Base-by-base conservation (phyloP, 495 filamentous ascomycete genomes). In the Penicillium samsonianum region DNA sequence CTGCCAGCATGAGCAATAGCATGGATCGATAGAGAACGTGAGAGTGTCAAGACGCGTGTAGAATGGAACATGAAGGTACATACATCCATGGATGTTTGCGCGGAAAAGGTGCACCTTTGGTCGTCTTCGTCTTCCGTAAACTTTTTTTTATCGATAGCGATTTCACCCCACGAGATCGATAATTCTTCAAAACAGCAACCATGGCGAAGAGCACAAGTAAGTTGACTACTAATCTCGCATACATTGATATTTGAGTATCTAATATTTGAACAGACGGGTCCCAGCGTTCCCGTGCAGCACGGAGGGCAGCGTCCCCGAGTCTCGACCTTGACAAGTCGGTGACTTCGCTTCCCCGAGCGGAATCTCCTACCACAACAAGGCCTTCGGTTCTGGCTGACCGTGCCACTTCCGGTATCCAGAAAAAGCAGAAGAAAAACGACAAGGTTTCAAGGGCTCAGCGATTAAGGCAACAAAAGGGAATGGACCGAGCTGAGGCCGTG, bases 291-390 rank as follows among this genome's bases (percentile, higher is more conserved):
- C 87, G 90, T 33, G 87, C 87, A 26, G 87, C 87, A 61, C 81
- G 87, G 64, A 85, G 91, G 49, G 89, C 82, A 38, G 83, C 82
- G 23, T 89, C 88, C 14, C 88, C 87, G 12, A 79, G 84, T 67
- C 82, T 90, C 70, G 77, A 91, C 67, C 78, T 84, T 58, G 89
- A 92, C 75, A 90, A 90, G 74, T 91, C 89, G 3, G 73, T 92
- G 37, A 85, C 84, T 61, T 68, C 81, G 49, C 74, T 82, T 45
- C 81, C 82, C 44, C 79, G 83, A 11, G 83, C 86, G 1, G 67
- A 76, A 23, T 76, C 82, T 31, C 77, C 80, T 4, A 68, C 73
- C 35, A 65, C 75, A 53, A 58, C 77, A 40, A 82, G 82, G 7
- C 80, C 87, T 31, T 82, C 84, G 5, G 73, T 90, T 48, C 80